phyloP scores from a whole-genome alignment of 441 rosid genomes.

The Rhodomyrtus psidioides region DNA sequence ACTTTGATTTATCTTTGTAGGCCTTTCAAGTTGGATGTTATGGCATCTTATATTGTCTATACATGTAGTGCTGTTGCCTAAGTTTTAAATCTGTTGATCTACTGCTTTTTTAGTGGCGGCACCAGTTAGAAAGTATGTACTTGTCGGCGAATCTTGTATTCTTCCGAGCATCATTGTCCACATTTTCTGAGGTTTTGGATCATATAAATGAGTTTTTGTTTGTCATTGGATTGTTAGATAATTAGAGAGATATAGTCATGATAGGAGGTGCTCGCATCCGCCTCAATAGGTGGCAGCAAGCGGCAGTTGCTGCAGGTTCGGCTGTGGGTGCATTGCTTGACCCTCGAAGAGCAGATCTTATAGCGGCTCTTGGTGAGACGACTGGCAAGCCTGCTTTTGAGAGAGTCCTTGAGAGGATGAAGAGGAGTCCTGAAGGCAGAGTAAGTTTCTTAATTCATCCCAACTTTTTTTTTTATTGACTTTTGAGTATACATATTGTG shows the following conservation, averaged over 20 bases:
- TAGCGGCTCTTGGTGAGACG: conserved; percentile 88
- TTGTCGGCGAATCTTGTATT: not conserved
- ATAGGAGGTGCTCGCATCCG: conserved; percentile 40
- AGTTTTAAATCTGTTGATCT: not conserved
- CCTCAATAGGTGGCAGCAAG: conserved; percentile 84
- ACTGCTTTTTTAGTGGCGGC: not conserved
- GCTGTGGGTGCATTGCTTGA: conserved; percentile 76
- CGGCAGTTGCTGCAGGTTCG: conserved; percentile 84
- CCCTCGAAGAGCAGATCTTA: conserved; percentile 83
- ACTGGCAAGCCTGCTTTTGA: conserved; percentile 87
- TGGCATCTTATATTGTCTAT: not conserved
- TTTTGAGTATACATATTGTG: not conserved
- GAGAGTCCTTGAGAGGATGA: conserved; percentile 76
- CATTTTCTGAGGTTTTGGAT: not conserved
- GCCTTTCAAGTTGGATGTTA: not conserved
- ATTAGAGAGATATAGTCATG: conserved; percentile 11
- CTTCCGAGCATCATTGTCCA: not conserved
- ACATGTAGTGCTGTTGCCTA: not conserved
- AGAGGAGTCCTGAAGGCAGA: conserved; percentile 68
- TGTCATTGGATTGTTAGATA: not conserved
- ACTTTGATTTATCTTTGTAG: not conserved
- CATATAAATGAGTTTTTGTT: not conserved
- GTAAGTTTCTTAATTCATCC: conserved; percentile 24
- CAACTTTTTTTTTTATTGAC: not conserved
- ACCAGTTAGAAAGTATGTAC: not conserved